Evolutionary conservation across 1,139 yeast genomes (phyloP).

Genomic region (Kodamaea anthophila): DNA sequence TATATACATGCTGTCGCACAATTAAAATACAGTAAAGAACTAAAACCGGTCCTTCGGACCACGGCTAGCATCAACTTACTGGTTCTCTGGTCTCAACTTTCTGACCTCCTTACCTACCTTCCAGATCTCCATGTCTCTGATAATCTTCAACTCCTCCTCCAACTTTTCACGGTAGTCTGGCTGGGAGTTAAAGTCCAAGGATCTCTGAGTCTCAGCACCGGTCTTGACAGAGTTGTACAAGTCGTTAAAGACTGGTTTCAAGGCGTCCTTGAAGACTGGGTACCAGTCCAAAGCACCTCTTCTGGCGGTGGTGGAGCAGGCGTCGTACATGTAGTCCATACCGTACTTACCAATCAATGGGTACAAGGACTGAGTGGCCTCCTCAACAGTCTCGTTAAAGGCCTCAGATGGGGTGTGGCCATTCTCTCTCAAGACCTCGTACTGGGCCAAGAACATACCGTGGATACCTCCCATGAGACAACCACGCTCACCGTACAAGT

Average conservation of each 20-base stretch:
- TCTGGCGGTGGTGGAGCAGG: constrained; percentile 99
- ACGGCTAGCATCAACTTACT: constrained; percentile 38
- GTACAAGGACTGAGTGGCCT: constrained; percentile 98
- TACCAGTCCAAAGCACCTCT: constrained; percentile 99
- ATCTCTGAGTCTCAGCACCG: constrained; percentile 97
- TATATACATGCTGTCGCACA: constrained; percentile 13
- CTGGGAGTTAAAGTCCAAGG: constrained; percentile 96
- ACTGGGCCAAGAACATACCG: constrained; percentile 99
- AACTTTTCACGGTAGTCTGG: constrained; percentile 96
- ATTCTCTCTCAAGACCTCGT: constrained; percentile 98
- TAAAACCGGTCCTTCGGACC: constrained; percentile 35
- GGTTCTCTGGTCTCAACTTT: constrained; percentile 98
- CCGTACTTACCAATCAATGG: constrained; percentile 99
- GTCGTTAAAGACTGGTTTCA: constrained; percentile 96
- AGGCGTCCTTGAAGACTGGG: constrained; percentile 97
- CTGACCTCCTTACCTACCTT: constrained; percentile 98
- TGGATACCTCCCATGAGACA: constrained; percentile 99
- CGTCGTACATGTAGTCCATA: constrained; percentile 99
- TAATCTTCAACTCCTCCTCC: constrained; percentile 86
- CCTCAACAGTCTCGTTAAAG: constrained; percentile 99
- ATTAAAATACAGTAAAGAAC: constrained; percentile 15
- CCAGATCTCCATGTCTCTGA: constrained; percentile 99
- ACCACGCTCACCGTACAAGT: constrained; percentile 99
- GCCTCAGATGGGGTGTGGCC: constrained; percentile 99
- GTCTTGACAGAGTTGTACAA: constrained; percentile 91